Base-by-base conservation (phyloP, 139 green algal genomes). In the Desmodesmus armatus region DNA sequence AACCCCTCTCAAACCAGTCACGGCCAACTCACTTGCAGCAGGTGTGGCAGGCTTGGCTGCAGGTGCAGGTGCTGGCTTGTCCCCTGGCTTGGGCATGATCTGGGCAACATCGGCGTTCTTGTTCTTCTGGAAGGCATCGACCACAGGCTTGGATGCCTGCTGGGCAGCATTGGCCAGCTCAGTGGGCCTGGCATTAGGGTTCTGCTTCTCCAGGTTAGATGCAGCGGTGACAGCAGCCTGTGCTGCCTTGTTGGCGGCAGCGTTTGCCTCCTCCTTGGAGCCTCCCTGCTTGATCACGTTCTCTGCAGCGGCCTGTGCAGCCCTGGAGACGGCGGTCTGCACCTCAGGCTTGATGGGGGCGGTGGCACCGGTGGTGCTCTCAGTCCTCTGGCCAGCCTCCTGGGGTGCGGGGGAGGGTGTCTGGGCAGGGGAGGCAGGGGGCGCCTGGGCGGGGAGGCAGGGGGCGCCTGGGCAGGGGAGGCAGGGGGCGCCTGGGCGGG, bases 251-350 rank as follows among this genome's bases (percentile, higher is more conserved):
- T 80, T 35, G 6, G 80, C 80, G 23, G 80, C 80, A 17, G 43
- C 51, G 53, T 86, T 86, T 51, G 80, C 80, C 23, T 78, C 49
- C 11, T 78, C 80, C 80, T 80, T 80, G 51, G 29, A 53, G 43
- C 80, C 80, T 33, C 69, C 69, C 80, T 86, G 67, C 80, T 74
- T 86, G 1, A 86, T 23, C 1, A 80, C 67, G 1, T 25, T 49
- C 47, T 86, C 80, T 37, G 80, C 80, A 5, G 80, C 80, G 35
- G 80, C 23, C 80, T 86, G 67, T 11, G 67, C 23, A 5, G 37
- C 69, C 35, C 72, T 72, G 69, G 33, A 62, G 6, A 86, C 69
- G 1, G 39, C 51, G 29, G n/a, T 4, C 53, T 86, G 80, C 3
- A 86, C 80, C 11, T 80, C 47, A 9, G 27, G 25, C 23, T 2